Base-by-base conservation (phyloP, 192 early-diverging fungal species). In the Entomortierella chlamydospora region DNA sequence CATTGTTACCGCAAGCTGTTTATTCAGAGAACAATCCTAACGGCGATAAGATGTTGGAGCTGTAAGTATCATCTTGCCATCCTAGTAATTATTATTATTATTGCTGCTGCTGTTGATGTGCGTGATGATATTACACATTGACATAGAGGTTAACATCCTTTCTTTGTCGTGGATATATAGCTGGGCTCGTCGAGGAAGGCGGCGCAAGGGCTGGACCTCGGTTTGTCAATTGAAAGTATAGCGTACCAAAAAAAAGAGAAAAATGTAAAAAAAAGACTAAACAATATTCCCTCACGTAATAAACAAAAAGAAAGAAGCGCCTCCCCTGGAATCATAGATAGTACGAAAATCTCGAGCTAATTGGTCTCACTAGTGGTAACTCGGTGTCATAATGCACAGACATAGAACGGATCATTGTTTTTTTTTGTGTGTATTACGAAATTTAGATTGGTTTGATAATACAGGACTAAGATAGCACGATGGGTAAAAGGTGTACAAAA, bases 1-100 rank as follows among this genome's bases (percentile, higher is more conserved):
- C 96, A 5, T 77, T 98, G 56, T 83, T 98, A 60, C 96, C 96
- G 11, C 88, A 89, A 15, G 92, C 94, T 0, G 70, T 89, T 9
- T 93, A 91, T 72, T 73, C 87, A 22, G 86, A 87, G 33, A 84
- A 83, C 33, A 88, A 88, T 63, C 84, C 88, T 9, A 77, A 88
- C 4, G 91, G 91, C 2, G 84, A 91, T 64, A 82, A 86, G 53
- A 72, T 96, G 54, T 57, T 97, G n/a, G 93, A 96, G 68, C 76
- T 97, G 89, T 97, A 91, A 84, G 91, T 86, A 0, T 3, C 15
- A 31, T 25, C 11, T 20, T 22, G 0, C 12, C 22, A 13, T 6
- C 34, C 10, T 37, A 7, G 34, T 7, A 37, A 37, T 4, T 37
- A n/a, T n/a, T n/a, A n/a, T n/a, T n/a, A n/a, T n/a, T n/a, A n/a